A percentile compares a stretch with the other conserved stretches of the same genome.
Evolutionary conservation across 352 stramenopile genomes (phyloP).

Genomic region (Phytophthora melonis): DNA sequence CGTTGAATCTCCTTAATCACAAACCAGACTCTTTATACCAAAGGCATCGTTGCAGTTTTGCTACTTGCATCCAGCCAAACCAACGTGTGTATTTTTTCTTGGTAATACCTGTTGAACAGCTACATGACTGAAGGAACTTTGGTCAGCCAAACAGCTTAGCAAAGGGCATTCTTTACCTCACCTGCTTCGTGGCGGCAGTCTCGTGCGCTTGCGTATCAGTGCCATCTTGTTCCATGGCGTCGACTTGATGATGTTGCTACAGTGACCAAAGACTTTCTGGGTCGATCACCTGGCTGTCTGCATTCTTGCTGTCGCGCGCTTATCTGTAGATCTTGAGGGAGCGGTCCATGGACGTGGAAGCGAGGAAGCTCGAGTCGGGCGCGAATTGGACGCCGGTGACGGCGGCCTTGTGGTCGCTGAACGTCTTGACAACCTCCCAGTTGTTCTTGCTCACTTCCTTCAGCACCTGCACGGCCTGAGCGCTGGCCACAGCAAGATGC

Average conservation of each 20-base stretch:
- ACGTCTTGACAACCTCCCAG: constrained; percentile 70
- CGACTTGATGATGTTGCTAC: not conserved
- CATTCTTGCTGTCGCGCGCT: constrained; percentile 1
- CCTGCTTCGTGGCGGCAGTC: constrained; percentile 18
- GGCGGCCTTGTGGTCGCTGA: constrained; percentile 73
- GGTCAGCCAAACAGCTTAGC: constrained; percentile 13
- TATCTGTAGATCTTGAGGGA: constrained; percentile 83
- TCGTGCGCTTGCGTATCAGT: constrained; percentile 9
- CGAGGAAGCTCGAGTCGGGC: constrained; percentile 68
- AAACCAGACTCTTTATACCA: constrained; percentile 26
- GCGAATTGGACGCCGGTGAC: constrained; percentile 73
- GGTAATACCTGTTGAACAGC: constrained; percentile 11
- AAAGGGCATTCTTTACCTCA: constrained; percentile 15
- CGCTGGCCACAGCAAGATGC: constrained; percentile 61
- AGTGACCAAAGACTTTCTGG: constrained; percentile 1
- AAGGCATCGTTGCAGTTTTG: not conserved
- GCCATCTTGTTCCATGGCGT: constrained; percentile 1
- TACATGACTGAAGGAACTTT: constrained; percentile 20
- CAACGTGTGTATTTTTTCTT: constrained; percentile 32
- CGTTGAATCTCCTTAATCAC: constrained; percentile 19
- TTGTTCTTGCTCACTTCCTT: constrained; percentile 73
- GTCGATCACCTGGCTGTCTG: not conserved
- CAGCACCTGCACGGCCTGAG: constrained; percentile 55
- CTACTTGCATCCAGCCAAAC: constrained; percentile 11
- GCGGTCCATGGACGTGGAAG: constrained; percentile 78